Percentiles rank a stretch among this genome's conserved stretches.
These are phyloP conservation scores for Schizophyllum amplum DNA, from an alignment of 1,284 basidiomycete genomes.

Conservation along the genomic window DNA sequence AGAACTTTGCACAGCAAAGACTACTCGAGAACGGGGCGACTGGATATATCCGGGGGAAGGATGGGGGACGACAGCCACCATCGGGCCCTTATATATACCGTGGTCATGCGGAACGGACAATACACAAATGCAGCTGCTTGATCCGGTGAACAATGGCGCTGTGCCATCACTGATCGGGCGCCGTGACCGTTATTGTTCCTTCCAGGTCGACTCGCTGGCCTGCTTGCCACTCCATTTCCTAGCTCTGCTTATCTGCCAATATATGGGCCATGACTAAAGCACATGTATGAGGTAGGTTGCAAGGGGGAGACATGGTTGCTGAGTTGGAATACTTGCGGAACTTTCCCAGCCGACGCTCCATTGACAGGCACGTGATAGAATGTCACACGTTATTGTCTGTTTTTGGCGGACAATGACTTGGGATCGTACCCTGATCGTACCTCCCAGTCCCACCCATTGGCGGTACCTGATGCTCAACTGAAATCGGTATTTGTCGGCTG, in stretches of 20 bases:
- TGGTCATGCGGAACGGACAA: neutral
- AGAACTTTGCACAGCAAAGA: conserved; percentile 1
- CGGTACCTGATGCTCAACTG: no score
- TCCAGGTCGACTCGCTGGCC: conserved; percentile 15
- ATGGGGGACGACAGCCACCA: neutral
- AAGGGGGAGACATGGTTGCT: neutral
- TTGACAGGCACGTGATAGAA: no score
- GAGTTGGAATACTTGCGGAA: no score
- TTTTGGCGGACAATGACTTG: neutral
- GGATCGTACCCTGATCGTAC: neutral
- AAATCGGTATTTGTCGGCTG: no score
- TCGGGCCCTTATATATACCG: neutral
- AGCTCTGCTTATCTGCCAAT: neutral
- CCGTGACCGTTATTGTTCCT: conserved; percentile 5
- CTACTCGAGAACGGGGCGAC: conserved; percentile 8
- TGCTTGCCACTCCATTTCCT: neutral
- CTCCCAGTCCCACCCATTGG: neutral
- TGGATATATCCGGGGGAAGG: neutral
- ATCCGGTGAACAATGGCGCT: neutral
- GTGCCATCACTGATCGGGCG: conserved; percentile 4
- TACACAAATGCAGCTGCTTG: neutral
- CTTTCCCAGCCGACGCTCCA: no score
- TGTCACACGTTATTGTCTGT: neutral
- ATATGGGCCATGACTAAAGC: no score
- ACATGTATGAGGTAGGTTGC: neutral